A percentile compares a stretch with the other conserved stretches of the same genome.
phyloP scores from a whole-genome alignment of 2,329 filamentous ascomycete genomes.

The Cordyceps militaris region DNA sequence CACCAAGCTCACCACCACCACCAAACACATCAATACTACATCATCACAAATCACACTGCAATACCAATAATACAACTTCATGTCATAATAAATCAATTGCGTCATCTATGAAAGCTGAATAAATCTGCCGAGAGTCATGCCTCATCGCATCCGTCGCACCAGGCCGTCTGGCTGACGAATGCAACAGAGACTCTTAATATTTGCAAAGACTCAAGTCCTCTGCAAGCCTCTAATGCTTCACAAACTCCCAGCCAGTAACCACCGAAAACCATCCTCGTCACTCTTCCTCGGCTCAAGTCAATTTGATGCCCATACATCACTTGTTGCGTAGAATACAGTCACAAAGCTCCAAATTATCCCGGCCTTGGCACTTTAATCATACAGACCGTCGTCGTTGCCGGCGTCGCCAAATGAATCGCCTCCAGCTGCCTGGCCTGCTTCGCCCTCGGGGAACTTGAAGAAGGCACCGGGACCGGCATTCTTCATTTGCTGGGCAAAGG shows the following conservation, averaged over 20 bases:
- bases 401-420: constrained; percentile 69
- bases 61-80: neutral
- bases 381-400: constrained; percentile 93
- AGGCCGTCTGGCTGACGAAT: neutral
- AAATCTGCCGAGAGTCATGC: constrained; percentile 14
- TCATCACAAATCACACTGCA: neutral
- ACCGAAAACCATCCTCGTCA: constrained; percentile 16
- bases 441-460: constrained; percentile 87
- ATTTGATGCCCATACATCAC: neutral
- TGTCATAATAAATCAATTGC: constrained; percentile 24
- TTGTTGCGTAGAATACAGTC: constrained; percentile 16
- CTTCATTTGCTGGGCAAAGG: constrained; percentile 99
- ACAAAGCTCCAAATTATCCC: neutral
- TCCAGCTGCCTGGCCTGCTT: constrained; percentile 57
- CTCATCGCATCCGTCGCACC: neutral
- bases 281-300: constrained; percentile 12
- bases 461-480: constrained; percentile 90
- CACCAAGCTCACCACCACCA: neutral
- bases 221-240: constrained; percentile 17
- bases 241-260: constrained; percentile 27
- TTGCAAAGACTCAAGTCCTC: constrained; percentile 14
- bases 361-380: constrained; percentile 60
- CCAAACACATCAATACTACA: neutral
- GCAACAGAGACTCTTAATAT: neutral
- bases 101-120: constrained; percentile 25